A percentile compares a stretch with the other conserved stretches of the same genome.
phyloP scores from a whole-genome alignment of 805 yeast species.

The Teunomyces pallodes region DNA sequence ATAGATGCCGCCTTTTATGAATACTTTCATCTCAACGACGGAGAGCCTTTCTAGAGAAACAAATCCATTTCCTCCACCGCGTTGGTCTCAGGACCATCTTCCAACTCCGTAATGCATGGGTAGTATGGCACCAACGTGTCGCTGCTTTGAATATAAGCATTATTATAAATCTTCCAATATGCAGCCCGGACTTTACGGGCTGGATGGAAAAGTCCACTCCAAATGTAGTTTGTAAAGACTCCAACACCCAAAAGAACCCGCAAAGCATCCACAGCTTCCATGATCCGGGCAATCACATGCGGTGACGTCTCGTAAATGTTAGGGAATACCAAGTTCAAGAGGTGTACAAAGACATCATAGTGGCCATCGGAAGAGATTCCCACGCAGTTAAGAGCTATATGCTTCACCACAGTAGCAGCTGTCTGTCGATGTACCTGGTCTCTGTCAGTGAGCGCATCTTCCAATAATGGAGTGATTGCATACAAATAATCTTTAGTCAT shows the following conservation, averaged over 20 bases:
- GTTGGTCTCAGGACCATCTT: constrained; percentile 16
- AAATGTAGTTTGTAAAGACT: constrained; percentile 64
- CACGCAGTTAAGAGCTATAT: constrained; percentile 72
- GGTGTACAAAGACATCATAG: constrained; percentile 67
- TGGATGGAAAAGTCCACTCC: constrained; percentile 93
- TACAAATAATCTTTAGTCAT: constrained; percentile 78
- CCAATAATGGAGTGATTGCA: constrained; percentile 73
- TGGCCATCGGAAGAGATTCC: constrained; percentile 73
- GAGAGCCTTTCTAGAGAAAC: constrained; percentile 19
- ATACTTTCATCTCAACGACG: not conserved
- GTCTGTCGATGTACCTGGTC: constrained; percentile 95
- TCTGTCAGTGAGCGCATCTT: constrained; percentile 86
- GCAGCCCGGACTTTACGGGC: constrained; percentile 81
- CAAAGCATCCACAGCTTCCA: constrained; percentile 76
- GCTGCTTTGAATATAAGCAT: constrained; percentile 66
- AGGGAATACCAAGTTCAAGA: constrained; percentile 78
- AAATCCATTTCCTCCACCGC: constrained; percentile 53
- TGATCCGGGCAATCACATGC: constrained; percentile 80
- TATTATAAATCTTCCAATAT: constrained; percentile 83
- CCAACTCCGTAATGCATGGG: constrained; percentile 39
- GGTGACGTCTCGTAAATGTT: constrained; percentile 94
- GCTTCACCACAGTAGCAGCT: constrained; percentile 83
- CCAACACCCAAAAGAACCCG: constrained; percentile 77
- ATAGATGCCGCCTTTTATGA: not conserved
- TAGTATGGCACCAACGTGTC: constrained; percentile 82